Evolutionary conservation across 83 land plant genomes (phyloP), one percentile per base, ranked within the genome.

Genomic region (Thuja plicata): DNA sequence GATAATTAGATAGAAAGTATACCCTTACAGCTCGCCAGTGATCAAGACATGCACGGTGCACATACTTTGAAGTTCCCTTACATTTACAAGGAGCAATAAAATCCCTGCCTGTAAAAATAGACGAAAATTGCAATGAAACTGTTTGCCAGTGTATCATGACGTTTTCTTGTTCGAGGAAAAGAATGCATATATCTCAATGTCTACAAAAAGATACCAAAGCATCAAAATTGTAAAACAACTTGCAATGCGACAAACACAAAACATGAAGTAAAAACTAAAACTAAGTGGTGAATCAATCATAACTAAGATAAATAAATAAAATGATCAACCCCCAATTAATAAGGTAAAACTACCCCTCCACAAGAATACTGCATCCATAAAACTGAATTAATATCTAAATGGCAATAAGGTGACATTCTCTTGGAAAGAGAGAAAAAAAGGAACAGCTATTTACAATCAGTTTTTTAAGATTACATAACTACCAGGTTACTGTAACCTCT

Each of bases 51-150:
- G 93, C 99, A 55, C 99, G 96, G 52, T 98, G 99, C 16, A 98
- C 99, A 89, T 92, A 98, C 90, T 98, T 98, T 35, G 96, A 92
- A 70, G 99, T 97, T 45, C 99, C 99, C 90, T 97, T 97, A 90
- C 99, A 98, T 88, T 96, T 97, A 91, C 99, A 98, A 80, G 99
- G 99, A 38, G 99, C 96, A 84, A 98, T 97, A 91, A 98, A 97
- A 90, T 98, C 99, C 90, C 99, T 91, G 52, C 99, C 99, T 98
- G 94, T 81, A 88, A 12, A 89, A 76, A 83, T n/a, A n/a, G 6
- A 46, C 55, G 5, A 83, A n/a, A 46, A 83, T 43, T 46, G 54
- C 35, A 46, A 83, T 83, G 54, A 83, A 83, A 83, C 35, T n/a
- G 76, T 24, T 78, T 86, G 62, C 17, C 89, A 90, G 79, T 41